A percentile compares a stretch with the other conserved stretches of the same genome.
Evolutionary conservation across 805 yeast genomes (phyloP).

Genomic region (Hanseniaspora nectarophila): DNA sequence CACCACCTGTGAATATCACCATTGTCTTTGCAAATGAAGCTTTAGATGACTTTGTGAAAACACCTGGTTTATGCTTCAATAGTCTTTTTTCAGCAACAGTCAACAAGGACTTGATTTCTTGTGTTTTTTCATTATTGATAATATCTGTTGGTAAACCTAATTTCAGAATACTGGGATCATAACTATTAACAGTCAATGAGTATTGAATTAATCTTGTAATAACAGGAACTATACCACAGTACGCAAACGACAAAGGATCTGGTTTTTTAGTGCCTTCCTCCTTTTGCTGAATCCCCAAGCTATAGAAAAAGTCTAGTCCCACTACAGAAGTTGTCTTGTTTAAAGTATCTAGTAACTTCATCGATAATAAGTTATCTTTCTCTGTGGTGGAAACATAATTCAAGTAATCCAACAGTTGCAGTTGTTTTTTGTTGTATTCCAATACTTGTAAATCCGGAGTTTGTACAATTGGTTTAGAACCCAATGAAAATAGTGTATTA

Average conservation of each 20-base stretch:
- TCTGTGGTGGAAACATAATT: constrained; percentile 13
- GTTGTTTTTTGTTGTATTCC: neutral
- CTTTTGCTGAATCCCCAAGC: neutral
- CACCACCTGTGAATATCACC: constrained; percentile 65
- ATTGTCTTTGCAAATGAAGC: constrained; percentile 21
- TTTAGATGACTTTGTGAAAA: neutral
- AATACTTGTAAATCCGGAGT: neutral
- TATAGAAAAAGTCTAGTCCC: neutral
- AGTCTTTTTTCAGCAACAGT: constrained; percentile 1
- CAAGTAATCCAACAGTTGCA: constrained; percentile 3
- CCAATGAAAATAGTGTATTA: neutral
- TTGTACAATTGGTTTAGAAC: neutral
- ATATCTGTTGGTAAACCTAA: neutral
- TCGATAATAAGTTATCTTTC: constrained; percentile 15
- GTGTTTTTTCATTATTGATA: neutral
- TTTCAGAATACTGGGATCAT: constrained; percentile 6
- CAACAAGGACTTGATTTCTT: neutral
- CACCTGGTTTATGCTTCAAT: constrained; percentile 5
- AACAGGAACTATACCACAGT: constrained; percentile 76
- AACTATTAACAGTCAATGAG: constrained; percentile 1
- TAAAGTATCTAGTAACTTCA: neutral
- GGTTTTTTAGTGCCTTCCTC: neutral
- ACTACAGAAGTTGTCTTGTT: constrained; percentile 6
- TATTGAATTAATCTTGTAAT: constrained; percentile 54
- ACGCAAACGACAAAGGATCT: constrained; percentile 38